Conservation (phyloP, 768 basidiomycete species). For the Lyophyllum atratum region DNA sequence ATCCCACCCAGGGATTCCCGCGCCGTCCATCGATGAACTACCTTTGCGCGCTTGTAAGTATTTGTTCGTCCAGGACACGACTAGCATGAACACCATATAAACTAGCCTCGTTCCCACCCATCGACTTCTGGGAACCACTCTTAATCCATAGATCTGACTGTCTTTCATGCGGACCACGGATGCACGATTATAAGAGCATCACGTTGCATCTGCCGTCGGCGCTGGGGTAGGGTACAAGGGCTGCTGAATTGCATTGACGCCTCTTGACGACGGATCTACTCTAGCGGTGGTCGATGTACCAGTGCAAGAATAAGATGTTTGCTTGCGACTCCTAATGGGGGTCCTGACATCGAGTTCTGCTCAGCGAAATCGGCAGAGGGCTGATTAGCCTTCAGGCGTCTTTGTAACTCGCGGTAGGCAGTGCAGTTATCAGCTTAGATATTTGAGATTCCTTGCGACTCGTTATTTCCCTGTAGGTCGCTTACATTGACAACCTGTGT, state of each 20-base stretch:
- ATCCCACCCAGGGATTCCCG: constrained; percentile 14
- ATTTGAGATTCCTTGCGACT: no score
- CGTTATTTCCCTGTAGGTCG: no score
- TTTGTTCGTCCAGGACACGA: not conserved
- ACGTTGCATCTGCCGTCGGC: no score
- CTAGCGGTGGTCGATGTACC: not conserved
- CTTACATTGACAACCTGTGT: no score
- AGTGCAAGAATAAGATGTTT: not conserved
- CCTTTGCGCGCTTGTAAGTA: not conserved
- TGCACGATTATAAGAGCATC: not conserved
- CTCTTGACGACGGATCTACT: not conserved
- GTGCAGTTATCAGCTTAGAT: no score
- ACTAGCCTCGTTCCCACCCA: not conserved
- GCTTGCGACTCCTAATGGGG: not conserved
- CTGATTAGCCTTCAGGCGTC: not conserved
- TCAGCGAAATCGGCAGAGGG: not conserved
- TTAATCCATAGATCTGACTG: not conserved
- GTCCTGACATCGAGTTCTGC: not conserved
- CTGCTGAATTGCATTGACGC: no score
- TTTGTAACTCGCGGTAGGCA: no score
- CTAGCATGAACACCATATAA: not conserved
- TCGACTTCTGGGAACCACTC: not conserved
- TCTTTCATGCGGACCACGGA: not conserved
- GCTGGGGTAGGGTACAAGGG: no score
- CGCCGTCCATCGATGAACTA: constrained; percentile 1